These are phyloP conservation scores for Hyaloperonospora brassicae DNA, from an alignment of 352 stramenopile genomes.

Conservation along the genomic window DNA sequence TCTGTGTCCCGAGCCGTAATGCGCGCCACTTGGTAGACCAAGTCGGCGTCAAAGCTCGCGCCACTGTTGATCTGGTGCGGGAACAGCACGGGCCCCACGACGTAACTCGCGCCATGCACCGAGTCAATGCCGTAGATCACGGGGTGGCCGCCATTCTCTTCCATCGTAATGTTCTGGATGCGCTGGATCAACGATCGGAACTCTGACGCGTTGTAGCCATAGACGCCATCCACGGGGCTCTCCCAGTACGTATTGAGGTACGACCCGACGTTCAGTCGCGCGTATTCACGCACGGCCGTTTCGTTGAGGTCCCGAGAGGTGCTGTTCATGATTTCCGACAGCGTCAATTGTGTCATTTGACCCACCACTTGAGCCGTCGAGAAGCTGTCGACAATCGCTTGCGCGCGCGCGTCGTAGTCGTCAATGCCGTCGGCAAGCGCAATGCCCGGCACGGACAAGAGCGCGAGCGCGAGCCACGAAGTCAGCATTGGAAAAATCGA, in stretches of 20 bases:
- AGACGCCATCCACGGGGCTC: slow-evolving; percentile 18
- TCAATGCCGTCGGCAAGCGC: not conserved
- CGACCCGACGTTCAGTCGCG: slow-evolving; percentile 69
- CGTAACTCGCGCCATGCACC: slow-evolving; percentile 84
- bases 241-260: slow-evolving; percentile 76
- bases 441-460: no score
- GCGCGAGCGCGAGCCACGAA: slow-evolving; percentile 1
- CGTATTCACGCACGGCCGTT: slow-evolving; percentile 44
- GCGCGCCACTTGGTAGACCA: slow-evolving; percentile 46
- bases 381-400: slow-evolving; percentile 27
- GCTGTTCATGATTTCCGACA: slow-evolving; percentile 24
- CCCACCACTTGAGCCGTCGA: slow-evolving; percentile 36
- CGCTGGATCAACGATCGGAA: slow-evolving; percentile 55
- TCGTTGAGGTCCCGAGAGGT: slow-evolving; percentile 40
- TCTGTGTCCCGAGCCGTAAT: slow-evolving; percentile 75
- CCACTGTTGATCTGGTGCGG: slow-evolving; percentile 83
- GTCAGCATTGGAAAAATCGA: slow-evolving; percentile 5
- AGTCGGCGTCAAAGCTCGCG: slow-evolving; percentile 76
- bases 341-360: slow-evolving; percentile 86
- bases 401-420: slow-evolving; percentile 13
- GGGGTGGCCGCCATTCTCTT: slow-evolving; percentile 25
- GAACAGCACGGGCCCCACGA: slow-evolving; percentile 66
- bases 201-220: slow-evolving; percentile 47
- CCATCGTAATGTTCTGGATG: slow-evolving; percentile 66
- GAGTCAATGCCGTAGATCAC: slow-evolving; percentile 84